These are phyloP conservation scores for Penicillium thymicola DNA, from an alignment of 2,329 filamentous ascomycete species.

Conservation along the genomic window DNA sequence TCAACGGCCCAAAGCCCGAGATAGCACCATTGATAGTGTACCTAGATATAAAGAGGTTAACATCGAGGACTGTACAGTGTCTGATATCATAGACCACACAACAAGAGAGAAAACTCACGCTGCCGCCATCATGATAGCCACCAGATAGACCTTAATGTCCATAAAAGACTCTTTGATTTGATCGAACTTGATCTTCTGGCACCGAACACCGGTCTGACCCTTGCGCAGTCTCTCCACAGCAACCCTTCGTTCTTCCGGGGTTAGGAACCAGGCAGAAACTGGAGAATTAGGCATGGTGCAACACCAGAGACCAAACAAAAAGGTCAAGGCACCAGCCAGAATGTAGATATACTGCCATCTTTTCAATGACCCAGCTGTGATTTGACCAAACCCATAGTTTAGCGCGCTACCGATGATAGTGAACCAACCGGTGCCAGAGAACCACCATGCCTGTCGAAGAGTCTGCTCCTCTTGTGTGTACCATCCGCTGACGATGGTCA, in stretches of 20 bases:
- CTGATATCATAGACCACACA: neutral
- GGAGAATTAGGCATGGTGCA: slow-evolving; percentile 65
- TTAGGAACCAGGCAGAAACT: slow-evolving; percentile 66
- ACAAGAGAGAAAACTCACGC: slow-evolving; percentile 40
- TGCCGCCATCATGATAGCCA: slow-evolving; percentile 66
- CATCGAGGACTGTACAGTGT: neutral
- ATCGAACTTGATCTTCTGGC: slow-evolving; percentile 56
- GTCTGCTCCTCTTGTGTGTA: slow-evolving; percentile 66
- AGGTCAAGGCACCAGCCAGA: slow-evolving; percentile 60
- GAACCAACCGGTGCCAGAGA: slow-evolving; percentile 55
- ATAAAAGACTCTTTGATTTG: slow-evolving; percentile 59
- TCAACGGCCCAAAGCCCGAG: slow-evolving; percentile 67
- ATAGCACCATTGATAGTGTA: slow-evolving; percentile 72
- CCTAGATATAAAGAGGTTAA: slow-evolving; percentile 30
- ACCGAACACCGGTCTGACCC: slow-evolving; percentile 63
- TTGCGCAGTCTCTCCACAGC: slow-evolving; percentile 62
- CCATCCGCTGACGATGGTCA: slow-evolving; percentile 60
- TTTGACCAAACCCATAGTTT: slow-evolving; percentile 67
- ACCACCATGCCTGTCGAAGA: slow-evolving; percentile 66
- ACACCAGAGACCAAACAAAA: slow-evolving; percentile 63
- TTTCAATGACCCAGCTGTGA: slow-evolving; percentile 52
- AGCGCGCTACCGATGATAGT: slow-evolving; percentile 62
- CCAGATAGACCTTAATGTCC: slow-evolving; percentile 62
- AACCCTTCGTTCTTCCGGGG: slow-evolving; percentile 58
- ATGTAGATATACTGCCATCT: slow-evolving; percentile 72